Base-by-base conservation (phyloP, 2,329 filamentous ascomycete genomes). In the Dothiorella sarmentorum region DNA sequence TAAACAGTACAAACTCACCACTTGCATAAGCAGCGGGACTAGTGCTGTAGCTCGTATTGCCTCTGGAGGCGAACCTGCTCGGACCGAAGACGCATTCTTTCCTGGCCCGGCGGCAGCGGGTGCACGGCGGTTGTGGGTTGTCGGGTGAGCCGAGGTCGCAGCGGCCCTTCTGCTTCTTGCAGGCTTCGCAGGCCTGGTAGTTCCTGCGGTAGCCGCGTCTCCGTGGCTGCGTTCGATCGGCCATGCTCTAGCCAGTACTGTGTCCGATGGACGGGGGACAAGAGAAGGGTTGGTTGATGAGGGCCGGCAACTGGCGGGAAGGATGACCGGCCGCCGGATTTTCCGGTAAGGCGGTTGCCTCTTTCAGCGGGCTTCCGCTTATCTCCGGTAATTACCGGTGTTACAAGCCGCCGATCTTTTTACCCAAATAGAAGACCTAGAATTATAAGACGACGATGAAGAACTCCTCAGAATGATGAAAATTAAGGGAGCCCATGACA, bases 101-200 rank as follows among this genome's bases (percentile, higher is more conserved):
- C 26, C 55, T 38, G 10, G 55, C 55, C n/a, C 55, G 22, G 22
- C 55, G 22, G 44, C 55, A 58, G 20, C 55, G 55, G 1, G 55
- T 58, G 43, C 55, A 58, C 33, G 55, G 55, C 33, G 55, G 55
- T 9, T 58, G 43, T 29, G 43, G 43, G 33, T 40, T 47, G 29
- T 49, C 22, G 26, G 43, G 55, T 13, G 44, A 58, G 43, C 55
- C 55, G n/a, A 58, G 43, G 43, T 58, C 55, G 27, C 55, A 58
- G 15, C 55, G 55, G 27, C 55, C 55, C 17, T 58, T 58, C 26
- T 58, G 55, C 43, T 58, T 58, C 43, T 58, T 58, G 24, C 55
- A 58, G 7, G 55, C 55, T 24, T 58, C 55, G 24, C 55, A 58
- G 3, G 55, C 55, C 17, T 58, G 55, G 29, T 58, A 58, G 27